Base-by-base conservation (phyloP, 106 monocot species). In the Xerophyta viscosa region DNA sequence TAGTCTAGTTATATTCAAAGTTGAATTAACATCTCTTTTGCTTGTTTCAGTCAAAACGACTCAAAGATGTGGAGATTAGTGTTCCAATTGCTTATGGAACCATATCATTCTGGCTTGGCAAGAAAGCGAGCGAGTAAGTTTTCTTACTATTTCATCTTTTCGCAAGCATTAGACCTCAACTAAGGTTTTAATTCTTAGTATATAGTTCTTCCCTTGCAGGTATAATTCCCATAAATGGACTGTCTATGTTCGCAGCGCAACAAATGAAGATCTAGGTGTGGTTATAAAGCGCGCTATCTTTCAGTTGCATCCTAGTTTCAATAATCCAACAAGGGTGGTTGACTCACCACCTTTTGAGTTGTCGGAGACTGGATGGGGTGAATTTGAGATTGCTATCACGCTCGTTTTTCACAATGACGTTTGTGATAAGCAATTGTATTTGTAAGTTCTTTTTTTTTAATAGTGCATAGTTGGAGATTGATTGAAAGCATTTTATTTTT, bases 191-290 rank as follows among this genome's bases (percentile, higher is more conserved):
- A n/a, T 3, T 39, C 13, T 39, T 12, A 2, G 4, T 46, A 33
- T 10, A 6, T 33, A 19, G 15, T 29, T 23, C 24, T 69, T 20
- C n/a, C n/a, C n/a, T 37, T 8, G 15, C 64, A 98, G 96, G 73
- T 86, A 86, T 52, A 78, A 88, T 58, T 98, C 98, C 15, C 98
- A 98, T 46, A 98, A 77, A 69, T 98, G 98, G 98, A 90, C 84
- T 55, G 98, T 98, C 15, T 98, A 98, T 72, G 79, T 98, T 17
- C 89, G 98, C 31, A 73, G 90, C 8, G 98, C 98, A 49, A 86
- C 79, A 27, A 98, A 98, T 74, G 98, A 98, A 53, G 98, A 98
- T 64, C 45, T 98, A 24, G 62, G 89, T 55, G 90, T 66, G 27
- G 79, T 90, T 37, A 54, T 98, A 51, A 98, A 98, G 46, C 76